Evolutionary conservation across 495 filamentous ascomycete genomes (phyloP).

Genomic region (Neurospora sp.): DNA sequence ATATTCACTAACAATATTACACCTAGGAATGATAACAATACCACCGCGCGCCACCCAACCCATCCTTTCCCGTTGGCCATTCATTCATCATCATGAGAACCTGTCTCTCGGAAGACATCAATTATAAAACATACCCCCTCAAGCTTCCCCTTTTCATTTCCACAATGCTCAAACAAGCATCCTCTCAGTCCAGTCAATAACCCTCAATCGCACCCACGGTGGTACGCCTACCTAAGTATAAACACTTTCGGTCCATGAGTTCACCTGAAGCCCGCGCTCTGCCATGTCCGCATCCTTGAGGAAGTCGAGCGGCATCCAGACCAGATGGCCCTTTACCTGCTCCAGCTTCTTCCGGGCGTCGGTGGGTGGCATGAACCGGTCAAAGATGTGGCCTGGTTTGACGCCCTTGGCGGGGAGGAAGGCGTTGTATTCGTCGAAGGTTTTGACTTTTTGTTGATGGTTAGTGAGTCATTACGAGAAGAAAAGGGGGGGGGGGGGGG

Average conservation of each 20-base stretch:
- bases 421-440: slow-evolving; percentile 76
- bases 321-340: slow-evolving; percentile 75
- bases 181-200: not conserved
- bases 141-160: not conserved
- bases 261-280: slow-evolving; percentile 59
- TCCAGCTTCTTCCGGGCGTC: slow-evolving; percentile 69
- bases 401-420: slow-evolving; percentile 60
- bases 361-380: slow-evolving; percentile 55
- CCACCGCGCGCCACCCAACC: not conserved
- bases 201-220: not conserved
- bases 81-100: not conserved
- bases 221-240: slow-evolving; percentile 22
- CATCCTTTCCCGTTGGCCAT: not conserved
- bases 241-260: slow-evolving; percentile 40
- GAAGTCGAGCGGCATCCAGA: slow-evolving; percentile 93
- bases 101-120: not conserved
- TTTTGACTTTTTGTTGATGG: slow-evolving; percentile 46
- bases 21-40: not conserved
- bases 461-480: slow-evolving; percentile 1
- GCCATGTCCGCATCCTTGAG: slow-evolving; percentile 80
- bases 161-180: not conserved
- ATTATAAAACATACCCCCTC: not conserved
- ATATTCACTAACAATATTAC: not conserved
- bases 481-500: too few relatives aligned
- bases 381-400: slow-evolving; percentile 78